Conservation (phyloP, 768 basidiomycete genomes). For the Lactarius trivialis region DNA sequence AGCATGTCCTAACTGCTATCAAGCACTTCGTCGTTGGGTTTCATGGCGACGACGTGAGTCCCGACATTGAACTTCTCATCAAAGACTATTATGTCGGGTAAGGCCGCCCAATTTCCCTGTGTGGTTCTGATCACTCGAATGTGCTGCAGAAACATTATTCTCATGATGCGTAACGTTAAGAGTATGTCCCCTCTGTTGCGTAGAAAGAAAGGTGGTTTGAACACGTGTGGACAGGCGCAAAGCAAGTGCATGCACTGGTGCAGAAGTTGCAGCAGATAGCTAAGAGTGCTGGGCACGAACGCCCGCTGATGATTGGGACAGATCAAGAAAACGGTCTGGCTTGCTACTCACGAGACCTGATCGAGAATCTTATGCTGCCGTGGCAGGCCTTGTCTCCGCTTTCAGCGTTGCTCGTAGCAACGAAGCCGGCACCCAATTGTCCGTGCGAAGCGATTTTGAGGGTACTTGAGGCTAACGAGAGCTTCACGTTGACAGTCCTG, state of each 20-base stretch:
- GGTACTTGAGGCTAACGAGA: background rate
- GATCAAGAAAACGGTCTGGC: slow-evolving; percentile 67
- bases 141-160: slow-evolving; percentile 43
- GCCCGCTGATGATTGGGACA: slow-evolving; percentile 58
- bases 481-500: slow-evolving; percentile 41
- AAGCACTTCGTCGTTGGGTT: slow-evolving; percentile 72
- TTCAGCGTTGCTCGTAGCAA: slow-evolving; percentile 37
- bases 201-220: too few species aligned
- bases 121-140: background rate
- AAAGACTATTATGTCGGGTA: slow-evolving; percentile 56
- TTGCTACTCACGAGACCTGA: background rate
- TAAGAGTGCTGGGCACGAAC: slow-evolving; percentile 46
- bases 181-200: slow-evolving; percentile 32
- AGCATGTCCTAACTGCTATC: background rate
- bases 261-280: slow-evolving; percentile 48
- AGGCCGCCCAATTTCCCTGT: slow-evolving; percentile 4
- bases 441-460: slow-evolving; percentile 25
- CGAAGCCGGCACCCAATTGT: slow-evolving; percentile 63
- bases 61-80: slow-evolving; percentile 51
- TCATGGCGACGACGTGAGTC: slow-evolving; percentile 47
- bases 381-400: slow-evolving; percentile 63
- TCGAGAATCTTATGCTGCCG: background rate
- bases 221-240: slow-evolving; percentile 34
- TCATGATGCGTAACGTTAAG: slow-evolving; percentile 62
- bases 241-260: slow-evolving; percentile 45